Evolutionary conservation across 495 filamentous ascomycete species (phyloP), one percentile per base, ranked within the genome.

Genomic region (Aspergillus homomorphus): DNA sequence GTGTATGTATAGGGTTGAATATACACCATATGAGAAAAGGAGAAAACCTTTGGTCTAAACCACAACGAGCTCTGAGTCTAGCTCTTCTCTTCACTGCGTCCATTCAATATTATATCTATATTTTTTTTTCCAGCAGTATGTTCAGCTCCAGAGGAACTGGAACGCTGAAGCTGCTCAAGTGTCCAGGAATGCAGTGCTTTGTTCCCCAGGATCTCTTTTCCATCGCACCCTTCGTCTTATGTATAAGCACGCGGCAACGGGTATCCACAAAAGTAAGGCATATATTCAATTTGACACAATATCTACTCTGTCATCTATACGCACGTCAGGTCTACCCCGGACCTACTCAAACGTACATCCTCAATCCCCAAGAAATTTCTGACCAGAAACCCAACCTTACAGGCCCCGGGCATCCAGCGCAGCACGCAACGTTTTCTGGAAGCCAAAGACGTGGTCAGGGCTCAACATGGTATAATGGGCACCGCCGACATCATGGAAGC

Each of bases 391-490:
- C 33, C 8, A 38, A 30, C 10, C 12, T 12, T 38, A 38, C 48
- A 51, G 18, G 1, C 48, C 48, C 21, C 48, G 21, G n/a, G 24
- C 48, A 16, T 26, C 18, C 48, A 51, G 30, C 12, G 48, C 48
- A 0, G 15, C 12, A 15, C 48, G 21, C 7, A 51, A 15, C 10
- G 23, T 51, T 23, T 51, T 51, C n/a, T 51, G 23, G 15, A 51
- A 24, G 9, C 23, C 48, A 30, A 51, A 51, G 21, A 51, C 48
- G 30, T 51, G 24, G 23, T 51, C 48, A 4, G 24, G 23, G 4
- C 15, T 19, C 48, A 51, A 18, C 48, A 51, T 51, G 14, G 48
- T 51, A 28, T 51, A 28, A 30, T 51, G 48, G 8, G 21, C 18
- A 4, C 48, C 48, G 5, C 23, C 23, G 7, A 51, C 48, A 51